Evolutionary conservation across 1,284 basidiomycete genomes (phyloP).

Genomic region (Cryptococcus wingfieldii): DNA sequence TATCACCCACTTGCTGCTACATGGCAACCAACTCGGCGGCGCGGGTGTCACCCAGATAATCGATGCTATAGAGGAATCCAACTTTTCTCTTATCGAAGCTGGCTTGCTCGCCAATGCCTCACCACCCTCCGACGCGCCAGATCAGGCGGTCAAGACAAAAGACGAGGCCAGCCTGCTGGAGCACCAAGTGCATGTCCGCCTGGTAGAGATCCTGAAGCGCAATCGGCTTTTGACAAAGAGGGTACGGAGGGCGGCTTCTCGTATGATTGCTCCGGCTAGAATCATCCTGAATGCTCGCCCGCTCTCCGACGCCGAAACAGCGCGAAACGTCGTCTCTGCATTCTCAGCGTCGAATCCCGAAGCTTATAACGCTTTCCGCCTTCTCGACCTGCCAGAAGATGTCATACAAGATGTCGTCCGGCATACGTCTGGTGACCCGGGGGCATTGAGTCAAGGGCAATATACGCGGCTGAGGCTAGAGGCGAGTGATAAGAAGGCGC

Average conservation of each 20-base stretch:
- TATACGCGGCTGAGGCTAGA: conserved; percentile 28
- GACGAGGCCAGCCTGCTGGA: conserved; percentile 14
- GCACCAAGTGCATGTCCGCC: conserved; percentile 26
- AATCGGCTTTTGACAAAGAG: conserved; percentile 34
- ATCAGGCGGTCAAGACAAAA: background rate
- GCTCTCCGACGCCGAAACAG: conserved; percentile 17
- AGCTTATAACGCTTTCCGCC: conserved; percentile 16
- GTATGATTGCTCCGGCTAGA: conserved; percentile 23
- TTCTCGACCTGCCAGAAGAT: conserved; percentile 40
- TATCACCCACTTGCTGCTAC: conserved; percentile 34
- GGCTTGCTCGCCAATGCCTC: conserved; percentile 32
- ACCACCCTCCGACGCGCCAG: background rate
- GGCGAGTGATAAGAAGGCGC: conserved; percentile 19
- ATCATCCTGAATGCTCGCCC: conserved; percentile 36
- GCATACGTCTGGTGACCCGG: conserved; percentile 28
- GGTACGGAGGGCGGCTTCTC: conserved; percentile 23
- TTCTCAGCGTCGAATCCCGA: conserved; percentile 2
- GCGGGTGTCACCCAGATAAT: conserved; percentile 30
- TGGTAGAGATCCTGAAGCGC: conserved; percentile 30
- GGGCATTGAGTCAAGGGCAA: conserved; percentile 36
- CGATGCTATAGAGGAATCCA: conserved; percentile 29
- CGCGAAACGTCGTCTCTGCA: conserved; percentile 20
- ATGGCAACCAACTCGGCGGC: conserved; percentile 36
- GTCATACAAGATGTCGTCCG: conserved; percentile 33
- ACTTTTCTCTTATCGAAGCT: conserved; percentile 29